Evolutionary conservation across 371 early-diverging fungal genomes (phyloP).

Genomic region (Nematocida sp.): DNA sequence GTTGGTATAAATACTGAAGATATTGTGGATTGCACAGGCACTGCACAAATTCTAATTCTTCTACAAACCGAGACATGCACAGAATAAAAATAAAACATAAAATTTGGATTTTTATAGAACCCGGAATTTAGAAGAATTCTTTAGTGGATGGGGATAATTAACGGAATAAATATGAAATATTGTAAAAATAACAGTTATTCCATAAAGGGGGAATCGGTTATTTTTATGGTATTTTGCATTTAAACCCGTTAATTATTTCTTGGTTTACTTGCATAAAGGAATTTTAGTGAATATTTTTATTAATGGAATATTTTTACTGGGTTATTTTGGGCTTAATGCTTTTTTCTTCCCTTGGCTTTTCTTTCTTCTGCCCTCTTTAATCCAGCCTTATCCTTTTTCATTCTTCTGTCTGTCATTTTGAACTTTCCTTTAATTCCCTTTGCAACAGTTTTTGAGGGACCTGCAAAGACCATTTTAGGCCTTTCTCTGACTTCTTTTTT

Average conservation of each 20-base stretch:
- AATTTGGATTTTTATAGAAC: too few species aligned
- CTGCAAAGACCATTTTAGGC: slow-evolving; percentile 66
- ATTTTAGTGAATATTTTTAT: too few species aligned
- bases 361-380: slow-evolving; percentile 51
- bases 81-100: slow-evolving; percentile 16
- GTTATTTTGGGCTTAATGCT: neutral
- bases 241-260: too few species aligned
- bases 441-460: slow-evolving; percentile 57
- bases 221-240: too few species aligned
- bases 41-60: slow-evolving; percentile 71
- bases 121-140: too few species aligned
- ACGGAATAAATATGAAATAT: too few species aligned
- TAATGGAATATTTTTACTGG: neutral
- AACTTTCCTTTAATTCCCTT: slow-evolving; percentile 64
- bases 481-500: slow-evolving; percentile 60
- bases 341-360: slow-evolving; percentile 16
- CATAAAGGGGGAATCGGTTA: too few species aligned
- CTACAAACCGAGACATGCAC: slow-evolving; percentile 60
- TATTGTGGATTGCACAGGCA: slow-evolving; percentile 70
- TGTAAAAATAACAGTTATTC: too few species aligned
- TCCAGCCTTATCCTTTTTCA: slow-evolving; percentile 69
- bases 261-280: too few species aligned
- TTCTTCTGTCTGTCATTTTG: slow-evolving; percentile 66
- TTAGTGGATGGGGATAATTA: too few species aligned
- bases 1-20: slow-evolving; percentile 65